phyloP scores from a whole-genome alignment of 352 stramenopile genomes.

The Pythium scleroteichum region DNA sequence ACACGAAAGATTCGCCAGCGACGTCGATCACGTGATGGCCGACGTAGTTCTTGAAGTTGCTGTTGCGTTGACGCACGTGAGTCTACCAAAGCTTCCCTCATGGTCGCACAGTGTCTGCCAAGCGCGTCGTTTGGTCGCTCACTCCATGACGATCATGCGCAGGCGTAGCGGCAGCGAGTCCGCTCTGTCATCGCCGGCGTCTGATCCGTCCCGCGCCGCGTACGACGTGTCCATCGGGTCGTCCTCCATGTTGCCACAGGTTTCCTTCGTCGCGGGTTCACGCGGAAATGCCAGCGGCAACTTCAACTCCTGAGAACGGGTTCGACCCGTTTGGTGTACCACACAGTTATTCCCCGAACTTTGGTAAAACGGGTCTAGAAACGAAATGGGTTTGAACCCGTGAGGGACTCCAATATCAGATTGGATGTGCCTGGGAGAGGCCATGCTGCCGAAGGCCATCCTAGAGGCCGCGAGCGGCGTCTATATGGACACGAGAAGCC shows the following conservation, averaged over 20 bases:
- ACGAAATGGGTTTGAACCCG: too few species aligned
- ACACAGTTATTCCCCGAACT: too few species aligned
- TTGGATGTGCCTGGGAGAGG: too few species aligned
- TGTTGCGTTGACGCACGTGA: slow-evolving; percentile 11
- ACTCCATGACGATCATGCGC: slow-evolving; percentile 29
- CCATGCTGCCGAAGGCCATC: too few species aligned
- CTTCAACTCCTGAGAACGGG: slow-evolving; percentile 25
- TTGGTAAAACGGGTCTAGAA: neutral
- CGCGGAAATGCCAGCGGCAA: slow-evolving; percentile 11
- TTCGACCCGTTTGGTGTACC: slow-evolving; percentile 2
- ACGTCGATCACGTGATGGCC: slow-evolving; percentile 28
- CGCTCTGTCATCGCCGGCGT: neutral
- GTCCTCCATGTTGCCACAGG: slow-evolving; percentile 9
- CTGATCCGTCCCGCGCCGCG: neutral
- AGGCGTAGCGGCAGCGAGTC: slow-evolving; percentile 3
- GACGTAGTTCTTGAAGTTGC: slow-evolving; percentile 38
- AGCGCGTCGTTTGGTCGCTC: slow-evolving; percentile 17
- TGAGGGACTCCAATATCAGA: too few species aligned
- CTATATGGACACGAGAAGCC: too few species aligned
- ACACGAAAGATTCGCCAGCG: slow-evolving; percentile 18
- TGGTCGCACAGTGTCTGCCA: neutral
- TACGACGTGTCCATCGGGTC: neutral
- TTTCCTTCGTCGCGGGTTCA: slow-evolving; percentile 5
- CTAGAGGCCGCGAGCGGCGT: too few species aligned
- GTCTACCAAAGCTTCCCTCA: too few species aligned